These are phyloP conservation scores for Solanum habrochaites DNA, from an alignment of 257 asterid genomes.

Conservation along the genomic window DNA sequence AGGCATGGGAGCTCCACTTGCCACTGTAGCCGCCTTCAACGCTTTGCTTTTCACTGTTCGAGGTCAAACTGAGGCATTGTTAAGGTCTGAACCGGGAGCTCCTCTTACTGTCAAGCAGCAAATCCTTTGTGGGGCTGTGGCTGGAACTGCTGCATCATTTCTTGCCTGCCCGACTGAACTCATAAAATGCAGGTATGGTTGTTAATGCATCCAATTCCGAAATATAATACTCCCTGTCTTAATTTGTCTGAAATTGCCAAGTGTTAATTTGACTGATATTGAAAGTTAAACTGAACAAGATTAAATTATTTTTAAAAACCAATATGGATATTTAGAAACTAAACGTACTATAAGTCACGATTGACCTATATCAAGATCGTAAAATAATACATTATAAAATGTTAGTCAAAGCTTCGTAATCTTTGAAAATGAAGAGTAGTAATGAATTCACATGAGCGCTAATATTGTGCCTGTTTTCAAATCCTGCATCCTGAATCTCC, in stretches of 20 bases:
- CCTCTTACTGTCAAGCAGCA: slow-evolving; percentile 72
- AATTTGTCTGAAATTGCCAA: not conserved
- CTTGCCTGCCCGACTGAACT: slow-evolving; percentile 89
- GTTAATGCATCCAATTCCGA: not conserved
- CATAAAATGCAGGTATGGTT: slow-evolving; percentile 72
- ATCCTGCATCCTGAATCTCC: too few species aligned
- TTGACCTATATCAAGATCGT: not conserved
- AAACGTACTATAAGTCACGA: not conserved
- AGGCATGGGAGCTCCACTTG: slow-evolving; percentile 95
- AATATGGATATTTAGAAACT: not conserved
- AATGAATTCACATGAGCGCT: not conserved
- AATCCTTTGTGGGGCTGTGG: slow-evolving; percentile 81
- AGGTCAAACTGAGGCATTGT: slow-evolving; percentile 65
- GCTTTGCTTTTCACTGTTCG: slow-evolving; percentile 72
- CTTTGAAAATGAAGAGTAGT: not conserved
- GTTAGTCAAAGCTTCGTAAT: not conserved
- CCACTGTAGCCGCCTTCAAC: slow-evolving; percentile 83
- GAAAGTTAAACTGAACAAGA: not conserved
- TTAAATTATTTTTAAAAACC: not conserved
- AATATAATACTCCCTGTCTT: not conserved
- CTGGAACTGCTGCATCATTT: slow-evolving; percentile 74
- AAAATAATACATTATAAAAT: not conserved
- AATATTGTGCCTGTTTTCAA: too few species aligned
- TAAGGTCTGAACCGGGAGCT: slow-evolving; percentile 68
- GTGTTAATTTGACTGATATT: not conserved